Evolutionary conservation across 1,139 yeast species (phyloP), one percentile per base, ranked within the genome.

Genomic region (Scheffersomyces stambukii): DNA sequence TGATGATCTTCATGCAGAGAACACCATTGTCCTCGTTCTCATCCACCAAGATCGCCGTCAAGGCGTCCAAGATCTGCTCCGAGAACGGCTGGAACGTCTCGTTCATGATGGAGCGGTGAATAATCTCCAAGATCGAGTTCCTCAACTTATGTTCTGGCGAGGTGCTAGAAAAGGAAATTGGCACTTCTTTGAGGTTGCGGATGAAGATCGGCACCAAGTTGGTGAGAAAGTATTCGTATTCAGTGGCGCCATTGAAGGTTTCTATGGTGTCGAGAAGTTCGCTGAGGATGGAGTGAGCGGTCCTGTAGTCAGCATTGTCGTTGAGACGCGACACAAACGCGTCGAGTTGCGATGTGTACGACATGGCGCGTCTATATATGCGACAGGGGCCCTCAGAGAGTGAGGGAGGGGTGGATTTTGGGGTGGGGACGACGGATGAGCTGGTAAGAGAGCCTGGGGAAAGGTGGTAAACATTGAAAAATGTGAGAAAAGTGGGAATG

Each of bases 1-100:
- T 86, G 33, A 89, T 70, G 32, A 88, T 80, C 52, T 86, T 89
- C 82, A 89, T 81, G 52, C 95, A 83, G 32, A 88, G 66, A 1
- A 88, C 88, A 27, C 97, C 98, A 51, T 91, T 91, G 42, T 89
- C 97, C 56, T 93, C 99, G 51, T 93, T 91, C 50, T 93, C 99
- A 11, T 60, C 66, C 13, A 73, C 75, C 36, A 91, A 62, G 11
- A 83, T 62, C 19, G 60, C 57, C 47, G 80, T 75, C 33, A 89
- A 60, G n/a, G 70, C 60, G 24, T 75, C 78, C 46, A 84, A 61
- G 16, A 88, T 71, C 19, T 69, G 64, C 24, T 64, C 63, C 1
- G 89, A 77, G 50, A 78, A 81, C 1, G 84, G 83, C 48, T 81
- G 83, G 47, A 88, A 77, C 1, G 81, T 72, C 24, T 88, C 96